A percentile compares a stretch with the other conserved stretches of the same genome.
These are phyloP conservation scores for Hyaloscypha hepaticicola DNA, from an alignment of 495 filamentous ascomycete species.

Conservation along the genomic window DNA sequence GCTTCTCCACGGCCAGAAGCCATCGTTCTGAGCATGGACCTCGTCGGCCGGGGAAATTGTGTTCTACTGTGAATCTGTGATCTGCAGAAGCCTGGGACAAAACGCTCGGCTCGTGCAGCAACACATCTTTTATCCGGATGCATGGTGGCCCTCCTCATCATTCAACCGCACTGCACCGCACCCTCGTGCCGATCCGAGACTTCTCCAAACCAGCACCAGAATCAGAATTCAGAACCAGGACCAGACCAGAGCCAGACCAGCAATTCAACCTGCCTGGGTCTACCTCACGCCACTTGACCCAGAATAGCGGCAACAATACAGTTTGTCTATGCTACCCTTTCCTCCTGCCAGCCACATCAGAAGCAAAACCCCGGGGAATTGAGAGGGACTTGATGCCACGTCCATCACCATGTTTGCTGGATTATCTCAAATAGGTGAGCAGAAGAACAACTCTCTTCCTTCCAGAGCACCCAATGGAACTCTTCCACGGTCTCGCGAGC, in stretches of 20 bases:
- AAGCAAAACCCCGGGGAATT: neutral
- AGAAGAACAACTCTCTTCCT: neutral
- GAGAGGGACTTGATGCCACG: neutral
- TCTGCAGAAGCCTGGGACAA: slow-evolving; percentile 7
- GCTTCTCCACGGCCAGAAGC: too few relatives aligned
- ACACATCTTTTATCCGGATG: slow-evolving; percentile 11
- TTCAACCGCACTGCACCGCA: neutral
- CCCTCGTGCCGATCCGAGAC: slow-evolving; percentile 1
- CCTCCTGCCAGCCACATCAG: neutral
- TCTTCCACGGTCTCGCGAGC: neutral
- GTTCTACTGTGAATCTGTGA: too few relatives aligned
- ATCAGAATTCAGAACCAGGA: too few relatives aligned
- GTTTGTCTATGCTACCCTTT: slow-evolving; percentile 2
- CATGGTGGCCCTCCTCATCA: neutral
- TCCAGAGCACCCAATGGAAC: neutral
- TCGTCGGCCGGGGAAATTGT: too few relatives aligned
- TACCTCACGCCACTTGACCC: neutral
- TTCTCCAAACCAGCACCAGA: too few relatives aligned
- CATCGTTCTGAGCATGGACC: too few relatives aligned
- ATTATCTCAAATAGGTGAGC: slow-evolving; percentile 17
- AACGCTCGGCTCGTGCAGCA: slow-evolving; percentile 6
- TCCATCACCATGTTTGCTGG: slow-evolving; percentile 12
- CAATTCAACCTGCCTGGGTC: neutral
- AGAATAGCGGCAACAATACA: neutral
- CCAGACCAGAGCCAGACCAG: too few relatives aligned